phyloP scores from a whole-genome alignment of 2,329 filamentous ascomycete species.

The Diaporthe amygdali region DNA sequence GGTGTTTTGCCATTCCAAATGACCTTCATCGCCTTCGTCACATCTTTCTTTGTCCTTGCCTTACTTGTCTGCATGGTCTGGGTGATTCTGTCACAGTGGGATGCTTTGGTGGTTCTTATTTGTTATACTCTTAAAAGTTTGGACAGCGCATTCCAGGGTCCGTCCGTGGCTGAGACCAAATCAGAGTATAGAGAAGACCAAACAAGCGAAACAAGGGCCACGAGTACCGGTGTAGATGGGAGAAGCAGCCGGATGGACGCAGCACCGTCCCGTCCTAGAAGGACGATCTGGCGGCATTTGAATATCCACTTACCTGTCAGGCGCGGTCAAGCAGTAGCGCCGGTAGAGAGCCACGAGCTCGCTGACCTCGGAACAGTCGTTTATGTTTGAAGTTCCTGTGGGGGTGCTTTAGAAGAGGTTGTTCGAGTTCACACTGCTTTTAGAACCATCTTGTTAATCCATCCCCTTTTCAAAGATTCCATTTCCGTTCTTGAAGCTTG shows the following conservation, averaged over 20 bases:
- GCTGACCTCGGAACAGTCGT: background rate
- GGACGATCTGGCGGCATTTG: background rate
- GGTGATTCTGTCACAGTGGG: background rate
- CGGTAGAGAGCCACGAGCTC: background rate
- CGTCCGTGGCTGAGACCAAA: fast-evolving
- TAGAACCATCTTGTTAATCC: no score
- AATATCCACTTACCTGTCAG: background rate
- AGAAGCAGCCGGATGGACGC: no score
- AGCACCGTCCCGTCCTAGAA: background rate
- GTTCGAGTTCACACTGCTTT: no score
- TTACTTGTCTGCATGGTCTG: background rate
- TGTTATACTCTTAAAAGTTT: background rate
- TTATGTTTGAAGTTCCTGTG: no score
- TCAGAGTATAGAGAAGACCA: background rate
- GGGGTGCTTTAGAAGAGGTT: no score
- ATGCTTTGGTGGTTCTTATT: background rate
- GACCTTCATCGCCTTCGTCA: background rate
- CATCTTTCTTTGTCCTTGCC: background rate
- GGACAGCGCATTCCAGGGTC: background rate
- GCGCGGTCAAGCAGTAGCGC: background rate
- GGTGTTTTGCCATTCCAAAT: background rate
- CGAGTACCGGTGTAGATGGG: no score
- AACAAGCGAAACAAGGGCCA: fast-evolving
- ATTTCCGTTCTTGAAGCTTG: no score
- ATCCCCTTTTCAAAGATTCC: no score